Evolutionary conservation across 2,329 filamentous ascomycete species (phyloP), one percentile per base, ranked within the genome.

Genomic region (Colletotrichum sojae): DNA sequence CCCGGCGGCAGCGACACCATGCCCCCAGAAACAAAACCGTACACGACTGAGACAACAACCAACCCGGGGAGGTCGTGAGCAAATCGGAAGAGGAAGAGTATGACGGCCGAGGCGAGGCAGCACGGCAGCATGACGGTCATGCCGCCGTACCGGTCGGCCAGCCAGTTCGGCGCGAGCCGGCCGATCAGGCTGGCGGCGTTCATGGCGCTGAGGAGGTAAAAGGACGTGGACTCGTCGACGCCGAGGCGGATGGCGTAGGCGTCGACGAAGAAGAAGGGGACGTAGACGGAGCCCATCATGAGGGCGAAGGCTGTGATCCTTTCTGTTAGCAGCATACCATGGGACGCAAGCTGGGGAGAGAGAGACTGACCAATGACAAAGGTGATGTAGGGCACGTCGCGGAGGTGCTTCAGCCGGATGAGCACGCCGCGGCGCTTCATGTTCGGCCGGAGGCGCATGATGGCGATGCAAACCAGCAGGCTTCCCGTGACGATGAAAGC

Each of bases 1-100:
- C 65, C 51, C 8, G 63, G 63, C 20, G 69, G 71, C 4, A 73
- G 39, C 12, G 71, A 71, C 13, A 71, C 64, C 49, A 59, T 63
- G 12, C 67, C 60, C 4, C 63, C 71, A 6, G 71, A 73, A n/a
- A 72, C 54, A 40, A 73, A 72, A 6, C 71, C 71, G 56, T 72
- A 70, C 20, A 69, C 20, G 39, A 65, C 20, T 10, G 64, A 58
- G 15, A 65, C 49, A 6, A 25, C 71, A 16, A 73, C n/a, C 48
- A 71, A 46, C 5, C 71, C 71, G 5, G 57, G 67, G 43, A 66
- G 27, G 22, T 40, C 55, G 22, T 54, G 40, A 22, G 64, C 56
- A 18, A 59, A 70, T 18, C 58, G 48, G 18, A 65, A 62, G 31
- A 63, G 27, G 43, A 71, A 71, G 4, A 70, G 45, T 5, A 73